Base-by-base conservation (phyloP, 306 rosid species). In the Prinsepia uniflora region DNA sequence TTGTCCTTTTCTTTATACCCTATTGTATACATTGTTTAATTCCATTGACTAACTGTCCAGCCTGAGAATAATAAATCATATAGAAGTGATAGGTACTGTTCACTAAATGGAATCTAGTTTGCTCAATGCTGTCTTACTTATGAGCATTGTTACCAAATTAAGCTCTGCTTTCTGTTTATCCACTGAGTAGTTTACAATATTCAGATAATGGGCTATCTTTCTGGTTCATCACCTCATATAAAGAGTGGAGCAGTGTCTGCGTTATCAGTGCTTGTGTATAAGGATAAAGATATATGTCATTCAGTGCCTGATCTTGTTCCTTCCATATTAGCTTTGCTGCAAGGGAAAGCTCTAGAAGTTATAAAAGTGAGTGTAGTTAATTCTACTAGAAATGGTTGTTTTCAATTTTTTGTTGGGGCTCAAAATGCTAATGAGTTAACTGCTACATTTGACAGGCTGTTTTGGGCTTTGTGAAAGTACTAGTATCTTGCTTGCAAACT, bases 211-310 rank as follows among this genome's bases (percentile, higher is more conserved):
- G 98, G 97, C 44, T 94, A 94, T 82, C 90, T 94, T 57, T 84
- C 95, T 42, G 89, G 97, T 67, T 87, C 92, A 68, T 89, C 98
- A 62, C 97, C 98, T 63, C 97, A 84, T 73, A 81, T 90, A 63
- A 91, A 83, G 83, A 90, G 98, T 60, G 98, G 98, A 79, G 98
- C 98, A 62, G 87, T 94, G 72, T 90, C 98, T 77, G 96, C 86
- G 10, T 74, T 94, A 54, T 94, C 98, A 46, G 88, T 87, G 58
- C 86, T 94, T 81, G 82, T 89, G 57, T 89, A 90, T 79, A 75
- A 81, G 80, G 97, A 89, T 76, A 57, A 84, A 70, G 79, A 78
- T 68, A 83, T 90, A 22, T 81, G 79, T 75, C 84, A 86, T 72
- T 90, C 86, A 18, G 17, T 80, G 81, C 81, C 97, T 53, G 92